Conservation (phyloP, 305 asterid species). For the Ajuga reptans region DNA sequence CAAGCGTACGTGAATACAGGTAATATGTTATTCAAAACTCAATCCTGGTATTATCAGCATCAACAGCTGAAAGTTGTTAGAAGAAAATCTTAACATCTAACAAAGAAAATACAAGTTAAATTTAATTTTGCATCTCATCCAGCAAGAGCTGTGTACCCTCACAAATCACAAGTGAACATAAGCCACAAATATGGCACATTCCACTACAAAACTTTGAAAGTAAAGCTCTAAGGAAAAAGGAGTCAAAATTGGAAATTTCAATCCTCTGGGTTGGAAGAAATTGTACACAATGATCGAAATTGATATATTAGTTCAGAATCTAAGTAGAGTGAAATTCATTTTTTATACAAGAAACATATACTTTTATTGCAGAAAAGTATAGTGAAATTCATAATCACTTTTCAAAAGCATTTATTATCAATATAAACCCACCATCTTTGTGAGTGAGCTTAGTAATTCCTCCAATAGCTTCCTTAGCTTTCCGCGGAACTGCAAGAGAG, state of each 20-base stretch:
- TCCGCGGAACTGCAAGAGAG: slow-evolving; percentile 97
- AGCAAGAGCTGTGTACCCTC: neutral
- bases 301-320: slow-evolving; percentile 7
- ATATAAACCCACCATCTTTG: slow-evolving; percentile 57
- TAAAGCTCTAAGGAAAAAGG: neutral
- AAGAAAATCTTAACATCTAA: neutral
- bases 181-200: neutral
- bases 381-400: neutral
- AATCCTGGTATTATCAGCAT: neutral
- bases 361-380: no score
- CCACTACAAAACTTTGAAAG: neutral
- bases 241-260: neutral
- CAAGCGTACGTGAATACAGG: neutral
- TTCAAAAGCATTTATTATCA: slow-evolving; percentile 14
- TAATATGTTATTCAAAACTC: neutral
- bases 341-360: no score
- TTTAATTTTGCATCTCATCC: neutral
- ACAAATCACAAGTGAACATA: neutral
- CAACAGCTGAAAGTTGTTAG: neutral
- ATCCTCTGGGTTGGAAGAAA: slow-evolving; percentile 3
- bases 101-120: neutral
- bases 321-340: neutral
- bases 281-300: neutral
- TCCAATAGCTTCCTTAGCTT: slow-evolving; percentile 99
- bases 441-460: slow-evolving; percentile 92